These are phyloP conservation scores for Elongisporangium prolatum DNA, from an alignment of 352 stramenopile genomes.

Conservation along the genomic window DNA sequence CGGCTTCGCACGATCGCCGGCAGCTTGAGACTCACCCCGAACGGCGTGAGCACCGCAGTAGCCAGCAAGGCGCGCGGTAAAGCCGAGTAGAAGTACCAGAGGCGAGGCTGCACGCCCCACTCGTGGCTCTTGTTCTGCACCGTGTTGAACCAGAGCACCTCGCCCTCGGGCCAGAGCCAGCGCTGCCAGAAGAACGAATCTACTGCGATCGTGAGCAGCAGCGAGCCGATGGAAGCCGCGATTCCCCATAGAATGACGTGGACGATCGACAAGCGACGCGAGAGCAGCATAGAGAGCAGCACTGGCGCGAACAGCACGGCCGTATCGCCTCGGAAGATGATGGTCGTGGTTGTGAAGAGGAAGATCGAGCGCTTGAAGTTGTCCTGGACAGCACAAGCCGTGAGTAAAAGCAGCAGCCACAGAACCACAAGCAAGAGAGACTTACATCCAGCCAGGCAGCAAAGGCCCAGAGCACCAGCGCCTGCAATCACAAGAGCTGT, in stretches of 20 bases:
- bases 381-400: conserved; percentile 13
- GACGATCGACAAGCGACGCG: conserved; percentile 57
- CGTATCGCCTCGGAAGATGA: conserved; percentile 97
- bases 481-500: conserved; percentile 24
- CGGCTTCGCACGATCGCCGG: conserved; percentile 28
- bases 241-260: conserved; percentile 82
- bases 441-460: conserved; percentile 55
- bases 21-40: conserved; percentile 62
- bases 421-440: not conserved
- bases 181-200: conserved; percentile 95
- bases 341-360: conserved; percentile 89
- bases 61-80: conserved; percentile 88
- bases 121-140: conserved; percentile 96
- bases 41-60: conserved; percentile 78
- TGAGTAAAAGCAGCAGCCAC: not conserved
- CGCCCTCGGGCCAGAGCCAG: conserved; percentile 97
- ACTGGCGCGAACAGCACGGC: conserved; percentile 94
- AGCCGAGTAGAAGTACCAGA: conserved; percentile 96
- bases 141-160: conserved; percentile 96
- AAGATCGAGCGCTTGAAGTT: conserved; percentile 50
- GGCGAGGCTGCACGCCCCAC: conserved; percentile 93
- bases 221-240: conserved; percentile 48
- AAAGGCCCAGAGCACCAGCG: conserved; percentile 57
- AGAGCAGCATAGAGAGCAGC: conserved; percentile 88
- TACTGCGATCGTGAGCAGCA: conserved; percentile 85